Percentiles rank a stretch among this genome's conserved stretches.
These are phyloP conservation scores for Paecilomyces formosus DNA, from an alignment of 2,329 filamentous ascomycete genomes.

Conservation along the genomic window DNA sequence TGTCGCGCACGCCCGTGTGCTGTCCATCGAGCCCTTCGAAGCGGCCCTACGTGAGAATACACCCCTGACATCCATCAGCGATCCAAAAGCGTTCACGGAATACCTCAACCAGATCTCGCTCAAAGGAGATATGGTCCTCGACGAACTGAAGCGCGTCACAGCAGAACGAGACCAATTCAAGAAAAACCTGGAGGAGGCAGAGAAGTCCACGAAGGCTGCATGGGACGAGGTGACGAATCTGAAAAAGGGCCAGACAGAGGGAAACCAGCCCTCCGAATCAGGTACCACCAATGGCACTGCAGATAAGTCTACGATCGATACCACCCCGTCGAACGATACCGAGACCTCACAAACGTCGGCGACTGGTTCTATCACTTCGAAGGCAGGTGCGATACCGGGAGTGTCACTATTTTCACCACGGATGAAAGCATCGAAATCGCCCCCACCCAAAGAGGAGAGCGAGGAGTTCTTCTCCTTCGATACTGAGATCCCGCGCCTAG, in stretches of 20 bases:
- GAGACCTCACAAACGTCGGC: constrained; percentile 21
- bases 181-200: constrained; percentile 63
- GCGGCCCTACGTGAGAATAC: constrained; percentile 86
- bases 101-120: constrained; percentile 81
- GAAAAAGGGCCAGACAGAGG: constrained; percentile 30
- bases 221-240: constrained; percentile 57
- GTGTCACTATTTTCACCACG: constrained; percentile 33
- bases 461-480: constrained; percentile 93
- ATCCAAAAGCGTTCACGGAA: constrained; percentile 76
- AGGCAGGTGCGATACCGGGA: constrained; percentile 23
- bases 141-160: constrained; percentile 82
- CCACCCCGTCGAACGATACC: constrained; percentile 7
- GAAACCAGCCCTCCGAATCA: constrained; percentile 23
- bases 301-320: constrained; percentile 8
- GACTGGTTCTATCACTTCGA: constrained; percentile 22
- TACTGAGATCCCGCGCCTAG: constrained; percentile 74
- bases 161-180: constrained; percentile 73
- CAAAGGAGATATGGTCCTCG: constrained; percentile 86
- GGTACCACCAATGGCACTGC: constrained; percentile 21
- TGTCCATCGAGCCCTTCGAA: constrained; percentile 89
- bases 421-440: constrained; percentile 21
- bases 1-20: constrained; percentile 77
- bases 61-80: constrained; percentile 77
- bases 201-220: constrained; percentile 55
- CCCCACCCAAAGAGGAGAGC: constrained; percentile 27